A percentile compares a stretch with the other conserved stretches of the same genome.
These are phyloP conservation scores for Scutellaria galericulata DNA, from an alignment of 257 asterid genomes.

Conservation along the genomic window DNA sequence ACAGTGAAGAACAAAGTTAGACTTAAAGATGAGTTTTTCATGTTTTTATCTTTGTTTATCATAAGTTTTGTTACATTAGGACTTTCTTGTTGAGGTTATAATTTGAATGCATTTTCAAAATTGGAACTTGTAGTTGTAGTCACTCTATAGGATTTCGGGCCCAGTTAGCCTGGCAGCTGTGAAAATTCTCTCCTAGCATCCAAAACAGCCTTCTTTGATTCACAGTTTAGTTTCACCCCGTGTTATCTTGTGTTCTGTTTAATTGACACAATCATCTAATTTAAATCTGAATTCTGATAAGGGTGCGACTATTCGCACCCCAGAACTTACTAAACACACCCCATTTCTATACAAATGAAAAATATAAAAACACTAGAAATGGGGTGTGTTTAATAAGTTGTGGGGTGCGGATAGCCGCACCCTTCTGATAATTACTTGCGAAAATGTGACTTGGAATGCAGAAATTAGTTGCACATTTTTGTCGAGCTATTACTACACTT, in stretches of 20 bases:
- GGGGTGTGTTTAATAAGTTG: no score
- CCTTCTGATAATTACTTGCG: neutral
- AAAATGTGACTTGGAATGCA: constrained; percentile 10
- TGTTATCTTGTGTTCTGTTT: neutral
- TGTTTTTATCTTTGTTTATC: constrained; percentile 9
- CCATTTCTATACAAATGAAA: no score
- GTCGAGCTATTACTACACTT: neutral
- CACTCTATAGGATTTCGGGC: constrained; percentile 35
- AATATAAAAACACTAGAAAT: no score
- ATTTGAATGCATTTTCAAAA: constrained; percentile 23
- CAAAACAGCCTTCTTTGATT: constrained; percentile 26
- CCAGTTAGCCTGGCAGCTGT: constrained; percentile 29
- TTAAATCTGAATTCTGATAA: neutral
- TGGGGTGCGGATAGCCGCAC: no score
- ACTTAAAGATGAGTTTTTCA: constrained; percentile 27
- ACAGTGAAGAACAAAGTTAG: constrained; percentile 46
- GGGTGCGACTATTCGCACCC: no score
- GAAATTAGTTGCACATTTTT: neutral
- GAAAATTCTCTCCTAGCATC: constrained; percentile 30
- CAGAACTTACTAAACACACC: no score
- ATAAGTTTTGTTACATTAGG: constrained; percentile 35
- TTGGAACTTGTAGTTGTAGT: constrained; percentile 34
- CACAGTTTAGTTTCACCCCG: constrained; percentile 24
- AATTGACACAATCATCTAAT: constrained; percentile 1
- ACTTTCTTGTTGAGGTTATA: constrained; percentile 31